Percentiles rank a stretch among this genome's conserved stretches.
Evolutionary conservation across 2,329 filamentous ascomycete genomes (phyloP).

Genomic region (Arthrinium puccinioides): DNA sequence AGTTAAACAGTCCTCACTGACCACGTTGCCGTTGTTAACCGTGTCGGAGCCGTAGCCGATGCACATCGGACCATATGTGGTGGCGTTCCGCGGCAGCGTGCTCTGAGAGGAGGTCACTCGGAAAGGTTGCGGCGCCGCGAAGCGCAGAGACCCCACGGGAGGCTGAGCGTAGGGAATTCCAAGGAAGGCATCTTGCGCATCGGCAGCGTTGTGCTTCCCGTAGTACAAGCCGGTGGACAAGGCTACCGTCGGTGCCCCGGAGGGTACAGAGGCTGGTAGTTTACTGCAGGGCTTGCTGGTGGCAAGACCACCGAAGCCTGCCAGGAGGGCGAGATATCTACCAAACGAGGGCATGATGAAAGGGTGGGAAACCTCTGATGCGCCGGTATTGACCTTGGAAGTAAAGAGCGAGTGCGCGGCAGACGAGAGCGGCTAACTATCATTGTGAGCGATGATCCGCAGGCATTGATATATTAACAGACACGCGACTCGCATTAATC

Average conservation of each 20-base stretch:
- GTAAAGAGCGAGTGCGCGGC: too few species aligned
- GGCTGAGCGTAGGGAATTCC: constrained; percentile 46
- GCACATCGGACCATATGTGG: constrained; percentile 36
- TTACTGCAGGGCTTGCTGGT: too few species aligned
- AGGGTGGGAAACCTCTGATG: too few species aligned
- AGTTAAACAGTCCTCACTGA: constrained; percentile 51
- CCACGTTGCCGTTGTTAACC: constrained; percentile 1
- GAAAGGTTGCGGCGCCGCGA: constrained; percentile 36
- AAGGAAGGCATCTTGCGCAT: constrained; percentile 37
- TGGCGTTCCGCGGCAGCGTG: constrained; percentile 26
- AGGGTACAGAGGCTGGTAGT: not conserved
- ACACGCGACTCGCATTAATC: too few species aligned
- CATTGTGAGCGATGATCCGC: too few species aligned
- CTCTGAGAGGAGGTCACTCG: constrained; percentile 37
- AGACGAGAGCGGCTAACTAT: too few species aligned
- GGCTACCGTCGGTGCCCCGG: constrained; percentile 18
- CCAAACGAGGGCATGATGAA: too few species aligned
- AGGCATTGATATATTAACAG: too few species aligned
- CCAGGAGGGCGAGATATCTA: too few species aligned
- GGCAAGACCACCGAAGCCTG: too few species aligned
- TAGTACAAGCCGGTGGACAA: constrained; percentile 35
- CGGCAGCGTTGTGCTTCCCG: constrained; percentile 26
- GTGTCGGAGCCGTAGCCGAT: constrained; percentile 37
- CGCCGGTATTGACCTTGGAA: too few species aligned
- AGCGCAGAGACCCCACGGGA: constrained; percentile 29